Evolutionary conservation across 495 filamentous ascomycete species (phyloP), one percentile per base, ranked within the genome.

Genomic region (Neurospora tetrasperma): DNA sequence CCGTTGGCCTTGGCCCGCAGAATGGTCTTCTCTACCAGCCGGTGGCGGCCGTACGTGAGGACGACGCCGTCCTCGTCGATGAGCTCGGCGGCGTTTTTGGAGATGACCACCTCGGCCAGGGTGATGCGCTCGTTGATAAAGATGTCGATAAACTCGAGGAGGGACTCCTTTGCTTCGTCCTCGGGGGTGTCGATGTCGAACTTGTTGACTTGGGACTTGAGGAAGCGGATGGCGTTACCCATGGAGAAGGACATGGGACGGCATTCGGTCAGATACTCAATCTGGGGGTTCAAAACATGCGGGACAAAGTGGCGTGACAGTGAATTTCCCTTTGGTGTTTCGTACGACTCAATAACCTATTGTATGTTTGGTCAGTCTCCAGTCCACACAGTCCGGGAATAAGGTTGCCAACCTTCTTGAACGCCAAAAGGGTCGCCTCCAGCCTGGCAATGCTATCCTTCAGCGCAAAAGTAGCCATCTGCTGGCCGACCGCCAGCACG

Each of bases 211-310:
- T 91, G 88, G 40, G 96, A 86, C 83, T 99, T 99, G 23, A 99
- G 86, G 83, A 94, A 93, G 44, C 96, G 89, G 80, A 99, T 97
- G 23, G 94, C 93, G 81, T 98, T 98, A 72, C 96, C 94, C 89
- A 97, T 95, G 54, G 91, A 92, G 80, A 96, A 93, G 70, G 92
- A 94, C 81, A 98, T 91, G 12, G 96, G 94, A 7, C 96, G 91
- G 78, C 94, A 97, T 72, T 94, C 93, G 59, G 91, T 92, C 40
- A 99, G 89, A 78, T 95, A 97, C 73, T 94, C 93, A 74, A 99
- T 97, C 82, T 99, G 96, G 72, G 94, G 92, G 72, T 93, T 96
- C 72, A 99, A 87, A 75, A 90, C 89, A 76, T 97, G 93, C n/a
- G 92, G 90, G 38, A 93, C 94, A 75, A 99, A 88, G 84, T 99